Evolutionary conservation across 495 filamentous ascomycete genomes (phyloP).

Genomic region (Oleoguttula mirabilis): DNA sequence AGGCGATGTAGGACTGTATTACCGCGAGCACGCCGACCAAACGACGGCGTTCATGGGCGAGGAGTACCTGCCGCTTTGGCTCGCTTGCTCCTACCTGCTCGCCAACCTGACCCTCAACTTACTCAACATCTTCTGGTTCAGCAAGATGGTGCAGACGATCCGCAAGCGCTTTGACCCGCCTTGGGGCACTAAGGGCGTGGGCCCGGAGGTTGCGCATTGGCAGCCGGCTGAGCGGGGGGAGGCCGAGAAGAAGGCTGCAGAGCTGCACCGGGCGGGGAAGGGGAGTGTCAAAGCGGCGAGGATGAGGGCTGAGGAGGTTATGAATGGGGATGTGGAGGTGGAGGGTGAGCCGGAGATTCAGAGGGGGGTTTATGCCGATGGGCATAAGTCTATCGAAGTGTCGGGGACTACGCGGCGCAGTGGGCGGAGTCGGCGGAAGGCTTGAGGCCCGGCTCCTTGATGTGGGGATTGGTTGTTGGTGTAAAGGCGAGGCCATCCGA

Average conservation of each 20-base stretch:
- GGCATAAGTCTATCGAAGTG: conserved; percentile 9
- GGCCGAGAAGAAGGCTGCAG: neutral
- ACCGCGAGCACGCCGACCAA: conserved; percentile 6
- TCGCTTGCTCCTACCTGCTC: conserved; percentile 60
- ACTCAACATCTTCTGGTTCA: conserved; percentile 93
- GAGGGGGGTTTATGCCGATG: conserved; percentile 10
- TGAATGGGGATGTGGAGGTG: neutral
- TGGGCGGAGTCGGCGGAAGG: conserved; percentile 5
- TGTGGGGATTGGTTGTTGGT: too few relatives aligned
- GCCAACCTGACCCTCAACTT: conserved; percentile 72
- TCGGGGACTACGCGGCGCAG: conserved; percentile 2
- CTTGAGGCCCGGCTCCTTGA: too few relatives aligned
- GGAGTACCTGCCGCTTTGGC: conserved; percentile 56
- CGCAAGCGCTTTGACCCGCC: conserved; percentile 75
- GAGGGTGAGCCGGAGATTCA: conserved; percentile 1
- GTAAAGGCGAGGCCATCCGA: too few relatives aligned
- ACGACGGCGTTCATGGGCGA: conserved; percentile 16
- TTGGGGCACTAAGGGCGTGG: conserved; percentile 26
- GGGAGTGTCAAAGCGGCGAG: conserved; percentile 2
- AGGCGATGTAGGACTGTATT: conserved; percentile 3
- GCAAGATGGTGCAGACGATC: conserved; percentile 89
- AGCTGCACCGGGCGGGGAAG: neutral
- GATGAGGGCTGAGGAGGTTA: neutral
- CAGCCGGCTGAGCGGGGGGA: neutral
- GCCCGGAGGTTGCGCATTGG: conserved; percentile 9